Conservation (phyloP, 345 rosid species). For the Rhodamnia argentea region DNA sequence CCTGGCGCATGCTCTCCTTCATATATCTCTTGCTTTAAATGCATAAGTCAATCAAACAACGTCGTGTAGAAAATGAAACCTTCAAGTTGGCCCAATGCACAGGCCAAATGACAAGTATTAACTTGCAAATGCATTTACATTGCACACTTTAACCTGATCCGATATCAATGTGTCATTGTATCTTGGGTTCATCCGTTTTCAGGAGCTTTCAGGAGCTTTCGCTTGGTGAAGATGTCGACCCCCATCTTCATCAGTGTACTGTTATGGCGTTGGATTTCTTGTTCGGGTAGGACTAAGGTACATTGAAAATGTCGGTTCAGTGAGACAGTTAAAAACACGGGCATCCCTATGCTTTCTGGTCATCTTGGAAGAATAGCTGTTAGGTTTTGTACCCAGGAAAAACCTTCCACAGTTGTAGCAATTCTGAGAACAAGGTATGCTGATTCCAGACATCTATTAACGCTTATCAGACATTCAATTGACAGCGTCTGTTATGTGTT, state of each 20-base stretch:
- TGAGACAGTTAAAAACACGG: background rate
- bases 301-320: background rate
- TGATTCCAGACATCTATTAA: background rate
- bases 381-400: background rate
- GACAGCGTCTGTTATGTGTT: background rate
- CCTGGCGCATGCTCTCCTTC: no score
- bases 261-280: background rate
- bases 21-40: no score
- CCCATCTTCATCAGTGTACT: background rate
- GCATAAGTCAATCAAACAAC: no score
- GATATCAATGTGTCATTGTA: background rate
- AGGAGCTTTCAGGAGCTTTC: background rate
- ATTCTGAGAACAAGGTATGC: background rate
- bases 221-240: background rate
- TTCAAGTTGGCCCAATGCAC: no score
- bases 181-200: background rate
- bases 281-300: background rate
- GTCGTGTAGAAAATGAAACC: no score
- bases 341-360: no score
- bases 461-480: background rate
- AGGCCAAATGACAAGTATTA: no score
- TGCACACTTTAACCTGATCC: background rate
- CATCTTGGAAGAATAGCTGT: background rate
- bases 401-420: background rate
- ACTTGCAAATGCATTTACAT: background rate